Evolutionary conservation across 768 basidiomycete species (phyloP), one percentile per base, ranked within the genome.

Genomic region (Panellus pusillus): DNA sequence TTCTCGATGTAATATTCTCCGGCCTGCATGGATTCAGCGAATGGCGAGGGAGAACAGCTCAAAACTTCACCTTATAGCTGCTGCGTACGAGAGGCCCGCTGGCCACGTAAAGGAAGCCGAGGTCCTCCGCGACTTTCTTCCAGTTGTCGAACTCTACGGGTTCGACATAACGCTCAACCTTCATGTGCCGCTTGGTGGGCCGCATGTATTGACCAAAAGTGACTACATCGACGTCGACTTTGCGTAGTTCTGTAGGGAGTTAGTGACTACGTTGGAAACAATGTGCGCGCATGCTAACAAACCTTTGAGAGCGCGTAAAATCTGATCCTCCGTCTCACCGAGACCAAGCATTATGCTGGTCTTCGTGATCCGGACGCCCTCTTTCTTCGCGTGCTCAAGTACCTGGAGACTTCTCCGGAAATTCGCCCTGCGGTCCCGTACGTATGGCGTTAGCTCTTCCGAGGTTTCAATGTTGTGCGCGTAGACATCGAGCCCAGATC

Each of bases 181-280:
- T 99, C 97, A 99, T 98, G 71, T 99, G 97, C 27, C 87, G 82
- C 71, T 98, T 98, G 9, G 97, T 98, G 7, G 97, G 97, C 44
- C 97, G 89, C 97, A 99, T 98, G 71, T 99, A 99, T 73, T 99
- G 97, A 2, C 97, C 97, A 67, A 99, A 98, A 2, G 97, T 99
- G 27, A 99, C 93, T 6, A 99, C 96, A 65, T 98, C 96, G 41
- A 98, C 95, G 61, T 93, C 81, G 42, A 84, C 76, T 60, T 86
- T 86, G 40, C 96, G 87, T 7, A 98, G 79, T 59, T 96, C 97
- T 98, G 67, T 42, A 20, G 14, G 24, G 17, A 7, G 9, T 24
- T 24, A 24, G 24, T 24, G 6, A 24, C 24, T 24, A 6, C 24
- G 24, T 6, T 6, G 6, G 2, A 24, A 24, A 24, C 24, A 24